Conservation (phyloP, 1,284 basidiomycete genomes). For the Cryptococcus deneoformans region DNA sequence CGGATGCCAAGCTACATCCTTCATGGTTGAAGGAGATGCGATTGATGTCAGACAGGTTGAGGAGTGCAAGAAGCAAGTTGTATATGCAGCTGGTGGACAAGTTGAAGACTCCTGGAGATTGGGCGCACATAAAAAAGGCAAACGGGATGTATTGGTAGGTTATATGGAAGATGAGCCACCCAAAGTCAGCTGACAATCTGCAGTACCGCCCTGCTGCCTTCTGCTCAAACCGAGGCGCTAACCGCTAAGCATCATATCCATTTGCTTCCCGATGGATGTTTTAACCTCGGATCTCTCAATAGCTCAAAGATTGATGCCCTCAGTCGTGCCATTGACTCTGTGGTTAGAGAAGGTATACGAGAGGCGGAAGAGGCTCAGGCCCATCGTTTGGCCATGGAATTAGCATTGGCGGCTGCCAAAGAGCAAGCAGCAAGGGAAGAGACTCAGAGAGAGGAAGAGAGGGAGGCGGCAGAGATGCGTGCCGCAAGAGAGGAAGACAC, state of each 20-base stretch:
- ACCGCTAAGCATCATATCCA: slow-evolving; percentile 41
- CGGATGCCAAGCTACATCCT: slow-evolving; percentile 44
- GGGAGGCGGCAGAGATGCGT: slow-evolving; percentile 27
- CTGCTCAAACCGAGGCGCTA: slow-evolving; percentile 35
- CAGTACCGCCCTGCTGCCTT: slow-evolving; percentile 39
- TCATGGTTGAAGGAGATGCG: slow-evolving; percentile 83
- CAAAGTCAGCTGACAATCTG: neutral
- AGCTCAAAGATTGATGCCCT: slow-evolving; percentile 43
- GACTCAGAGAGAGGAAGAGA: slow-evolving; percentile 29
- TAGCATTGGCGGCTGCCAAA: slow-evolving; percentile 38
- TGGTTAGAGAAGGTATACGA: slow-evolving; percentile 40
- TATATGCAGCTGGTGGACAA: slow-evolving; percentile 68
- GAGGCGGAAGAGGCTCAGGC: slow-evolving; percentile 40
- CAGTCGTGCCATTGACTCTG: slow-evolving; percentile 39
- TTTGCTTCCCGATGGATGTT: slow-evolving; percentile 43
- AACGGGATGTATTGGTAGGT: slow-evolving; percentile 47
- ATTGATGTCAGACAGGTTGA: slow-evolving; percentile 90
- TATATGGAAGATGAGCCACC: neutral
- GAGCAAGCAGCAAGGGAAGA: slow-evolving; percentile 40
- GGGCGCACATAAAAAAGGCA: slow-evolving; percentile 77
- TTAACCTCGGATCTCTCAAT: slow-evolving; percentile 47
- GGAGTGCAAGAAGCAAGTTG: slow-evolving; percentile 81
- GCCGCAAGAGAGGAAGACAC: slow-evolving; percentile 39
- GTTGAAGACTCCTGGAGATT: slow-evolving; percentile 84
- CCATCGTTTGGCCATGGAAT: slow-evolving; percentile 35